phyloP scores from a whole-genome alignment of 139 green algal genomes.

The Chlorella ohadii region DNA sequence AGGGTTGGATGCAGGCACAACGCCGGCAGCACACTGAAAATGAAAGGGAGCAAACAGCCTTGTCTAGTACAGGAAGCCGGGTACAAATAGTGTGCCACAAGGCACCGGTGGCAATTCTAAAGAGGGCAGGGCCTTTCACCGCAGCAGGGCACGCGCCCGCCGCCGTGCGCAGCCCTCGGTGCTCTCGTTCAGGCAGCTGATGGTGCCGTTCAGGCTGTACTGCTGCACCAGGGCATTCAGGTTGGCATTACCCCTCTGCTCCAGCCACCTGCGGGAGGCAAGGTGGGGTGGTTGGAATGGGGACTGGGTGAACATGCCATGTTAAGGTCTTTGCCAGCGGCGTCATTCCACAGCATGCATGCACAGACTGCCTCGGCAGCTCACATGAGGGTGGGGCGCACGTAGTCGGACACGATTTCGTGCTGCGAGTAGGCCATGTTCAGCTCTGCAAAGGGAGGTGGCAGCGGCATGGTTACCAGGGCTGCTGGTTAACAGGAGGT shows the following conservation, averaged over 20 bases:
- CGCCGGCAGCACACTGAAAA: neutral
- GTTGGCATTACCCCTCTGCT: neutral
- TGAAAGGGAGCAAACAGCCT: neutral
- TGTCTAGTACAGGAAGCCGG: neutral
- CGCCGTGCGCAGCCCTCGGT: neutral
- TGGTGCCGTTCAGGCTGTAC: neutral
- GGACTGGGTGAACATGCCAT: too few species aligned
- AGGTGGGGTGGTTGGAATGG: too few species aligned
- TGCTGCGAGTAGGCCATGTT: slow-evolving; percentile 25
- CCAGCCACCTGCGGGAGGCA: neutral
- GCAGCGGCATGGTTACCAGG: neutral
- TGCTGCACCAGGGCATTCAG: neutral
- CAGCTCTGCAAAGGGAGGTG: neutral
- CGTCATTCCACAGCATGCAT: too few species aligned
- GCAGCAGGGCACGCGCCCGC: neutral
- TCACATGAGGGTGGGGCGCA: slow-evolving; percentile 12
- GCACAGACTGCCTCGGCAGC: too few species aligned
- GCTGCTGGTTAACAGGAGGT: neutral
- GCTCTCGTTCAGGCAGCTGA: slow-evolving; percentile 17
- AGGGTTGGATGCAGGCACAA: neutral
- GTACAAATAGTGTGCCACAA: too few species aligned
- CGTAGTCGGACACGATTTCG: slow-evolving; percentile 29
- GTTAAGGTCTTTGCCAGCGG: too few species aligned
- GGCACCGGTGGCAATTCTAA: too few species aligned
- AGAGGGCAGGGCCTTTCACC: neutral